These are phyloP conservation scores for Colletotrichum gloeosporioides DNA, from an alignment of 2,329 filamentous ascomycete genomes.

Conservation along the genomic window DNA sequence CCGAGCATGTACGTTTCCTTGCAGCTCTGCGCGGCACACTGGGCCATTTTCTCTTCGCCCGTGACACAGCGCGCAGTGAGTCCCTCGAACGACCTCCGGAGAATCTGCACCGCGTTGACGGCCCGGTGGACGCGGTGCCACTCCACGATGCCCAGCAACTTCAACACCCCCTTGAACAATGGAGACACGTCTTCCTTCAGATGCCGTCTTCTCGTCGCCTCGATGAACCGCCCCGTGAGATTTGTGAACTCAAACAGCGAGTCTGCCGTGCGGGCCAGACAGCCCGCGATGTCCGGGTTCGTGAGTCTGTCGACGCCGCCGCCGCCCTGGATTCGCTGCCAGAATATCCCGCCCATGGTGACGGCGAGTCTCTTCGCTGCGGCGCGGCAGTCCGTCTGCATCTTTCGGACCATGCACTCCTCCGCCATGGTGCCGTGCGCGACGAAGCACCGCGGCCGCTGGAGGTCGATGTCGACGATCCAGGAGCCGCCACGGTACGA, in stretches of 20 bases:
- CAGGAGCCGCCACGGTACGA: neutral
- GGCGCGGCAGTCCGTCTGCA: neutral
- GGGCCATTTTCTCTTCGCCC: neutral
- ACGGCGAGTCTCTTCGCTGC: neutral
- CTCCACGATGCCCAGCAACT: neutral
- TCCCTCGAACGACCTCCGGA: neutral
- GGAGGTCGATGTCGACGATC: neutral
- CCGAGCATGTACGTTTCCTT: neutral
- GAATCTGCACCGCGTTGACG: neutral
- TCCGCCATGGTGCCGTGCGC: neutral
- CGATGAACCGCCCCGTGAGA: neutral
- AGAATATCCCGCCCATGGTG: neutral
- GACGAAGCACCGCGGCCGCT: neutral
- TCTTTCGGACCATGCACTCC: neutral
- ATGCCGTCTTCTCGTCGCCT: neutral
- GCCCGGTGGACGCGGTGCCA: slow-evolving; percentile 10
- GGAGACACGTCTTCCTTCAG: neutral
- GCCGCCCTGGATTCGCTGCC: neutral
- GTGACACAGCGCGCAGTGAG: neutral
- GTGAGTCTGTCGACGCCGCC: neutral
- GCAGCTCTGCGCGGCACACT: neutral
- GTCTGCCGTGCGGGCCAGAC: neutral
- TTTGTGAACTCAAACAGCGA: neutral
- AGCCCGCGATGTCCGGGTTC: neutral
- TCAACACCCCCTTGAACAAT: neutral